Percentiles rank a stretch among this genome's conserved stretches.
Evolutionary conservation across 345 rosid species (phyloP).

Genomic region (Excoecaria cochinchinensis): DNA sequence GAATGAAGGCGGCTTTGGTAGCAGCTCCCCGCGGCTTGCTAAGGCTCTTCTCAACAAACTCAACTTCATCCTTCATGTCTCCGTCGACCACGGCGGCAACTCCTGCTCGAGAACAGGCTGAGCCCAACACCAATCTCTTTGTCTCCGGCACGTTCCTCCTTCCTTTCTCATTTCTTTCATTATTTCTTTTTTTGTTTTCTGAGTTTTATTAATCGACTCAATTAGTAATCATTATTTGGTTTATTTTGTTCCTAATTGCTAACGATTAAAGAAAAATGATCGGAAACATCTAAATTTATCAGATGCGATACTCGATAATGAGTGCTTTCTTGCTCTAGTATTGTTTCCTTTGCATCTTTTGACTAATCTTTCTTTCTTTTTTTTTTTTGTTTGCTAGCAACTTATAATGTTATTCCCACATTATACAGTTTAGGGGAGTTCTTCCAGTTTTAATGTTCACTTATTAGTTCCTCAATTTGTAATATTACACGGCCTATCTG

Average conservation of each 20-base stretch:
- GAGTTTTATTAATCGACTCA: not conserved
- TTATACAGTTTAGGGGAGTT: too few relatives aligned
- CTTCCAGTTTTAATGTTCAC: too few relatives aligned
- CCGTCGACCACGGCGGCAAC: constrained; percentile 24
- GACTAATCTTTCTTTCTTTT: too few relatives aligned
- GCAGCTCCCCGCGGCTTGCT: constrained; percentile 44
- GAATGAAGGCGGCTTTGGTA: constrained; percentile 17
- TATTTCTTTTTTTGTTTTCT: not conserved
- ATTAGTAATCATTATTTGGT: not conserved
- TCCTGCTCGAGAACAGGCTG: constrained; percentile 58
- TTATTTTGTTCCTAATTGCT: not conserved
- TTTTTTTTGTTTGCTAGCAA: too few relatives aligned
- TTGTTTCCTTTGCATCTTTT: too few relatives aligned
- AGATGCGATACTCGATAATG: not conserved
- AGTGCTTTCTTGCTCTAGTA: too few relatives aligned
- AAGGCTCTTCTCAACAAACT: constrained; percentile 46
- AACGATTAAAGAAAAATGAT: not conserved
- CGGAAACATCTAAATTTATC: not conserved
- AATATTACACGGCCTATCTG: too few relatives aligned
- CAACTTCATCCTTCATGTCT: constrained; percentile 36
- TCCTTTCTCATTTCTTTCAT: not conserved
- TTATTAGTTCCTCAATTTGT: too few relatives aligned
- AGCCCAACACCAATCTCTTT: constrained; percentile 75
- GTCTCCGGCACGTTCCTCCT: constrained; percentile 46
- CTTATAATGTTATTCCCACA: too few relatives aligned